Evolutionary conservation across 306 rosid species (phyloP), one percentile per base, ranked within the genome.

Genomic region (Quercus rubra): DNA sequence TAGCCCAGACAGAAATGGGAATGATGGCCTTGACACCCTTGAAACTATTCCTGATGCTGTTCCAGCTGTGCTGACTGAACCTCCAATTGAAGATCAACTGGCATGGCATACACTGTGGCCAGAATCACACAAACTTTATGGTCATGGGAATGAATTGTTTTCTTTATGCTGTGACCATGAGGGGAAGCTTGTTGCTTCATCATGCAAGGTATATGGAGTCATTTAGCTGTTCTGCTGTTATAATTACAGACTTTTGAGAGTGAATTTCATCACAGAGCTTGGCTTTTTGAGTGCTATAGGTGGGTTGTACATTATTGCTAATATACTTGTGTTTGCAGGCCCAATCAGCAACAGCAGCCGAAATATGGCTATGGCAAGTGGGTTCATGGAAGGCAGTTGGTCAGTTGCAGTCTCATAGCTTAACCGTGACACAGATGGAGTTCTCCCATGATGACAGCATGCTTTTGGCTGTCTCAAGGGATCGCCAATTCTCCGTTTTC

Each of bases 61-160:
- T 84, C 99, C 99, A 55, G 87, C 87, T 28, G 94, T 78, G 77
- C 86, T 96, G 76, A 88, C 96, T 61, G 91, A 93, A 81, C 93
- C 98, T 78, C 99, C 99, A 49, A 91, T 96, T 74, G 99, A 96
- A 88, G 98, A 96, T 84, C 99, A 96, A 89, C 84, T 96, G 55
- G 92, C 92, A 55, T 96, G 98, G 98, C 94, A 96, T 78, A 96
- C 99, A 30, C 92, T 95, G 12, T 93, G 98, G 99, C 99, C 98
- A 66, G 99, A 96, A 86, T 89, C 99, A 8, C 98, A 96, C 81
- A 96, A 96, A 81, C 96, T 96, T 76, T 96, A 96, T 71, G 99
- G 98, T 82, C 99, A 96, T 71, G 99, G 99, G 78, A 96, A 96
- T 83, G 99, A 96, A 56, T 86, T 96, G 56, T 96, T 91, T 75